Evolutionary conservation across 2,329 filamentous ascomycete genomes (phyloP), one percentile per base, ranked within the genome.

Genomic region (Aureobasidium subglaciale): DNA sequence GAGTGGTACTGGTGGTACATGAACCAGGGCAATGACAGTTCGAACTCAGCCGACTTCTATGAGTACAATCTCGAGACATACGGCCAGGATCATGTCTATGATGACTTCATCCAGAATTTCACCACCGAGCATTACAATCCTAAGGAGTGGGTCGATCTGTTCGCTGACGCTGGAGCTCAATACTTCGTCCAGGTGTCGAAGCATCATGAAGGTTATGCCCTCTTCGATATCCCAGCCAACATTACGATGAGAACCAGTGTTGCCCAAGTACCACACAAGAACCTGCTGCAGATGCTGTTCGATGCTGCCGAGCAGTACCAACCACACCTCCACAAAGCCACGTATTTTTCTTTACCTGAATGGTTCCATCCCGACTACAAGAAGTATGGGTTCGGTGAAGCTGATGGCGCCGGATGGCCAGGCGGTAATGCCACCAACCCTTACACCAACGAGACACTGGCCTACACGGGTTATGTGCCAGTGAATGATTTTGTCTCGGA

Each of bases 91-190:
- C 70, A 77, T 61, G 72, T 72, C 11, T 83, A 83, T 61, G 80
- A 83, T 59, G 78, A 83, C 63, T 78, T 77, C 52, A 77, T 82
- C 61, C 64, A 68, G 3, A 70, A 78, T 57, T 83, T 81, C 65
- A 82, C 77, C 0, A 77, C 77, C 0, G 67, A 70, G 0, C 63
- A 63, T 1, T 83, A 71, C 59, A 70, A 80, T 59, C 72, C 80
- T 0, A 79, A 77, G 54, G 75, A 71, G 32, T 80, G 77, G 76
- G 75, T 80, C 1, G 76, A 80, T 59, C 70, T 80, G 1, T 75
- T 80, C 55, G 73, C 75, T 2, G 76, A 77, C 32, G 71, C 77
- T 2, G 78, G 77, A 7, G 78, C 78, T 6, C 73, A 75, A 18
- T 72, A 77, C 63, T 73, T 75, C 60, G 70, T 76, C 1, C 67